A percentile compares a stretch with the other conserved stretches of the same genome.
phyloP scores from a whole-genome alignment of 2,329 filamentous ascomycete species.

The Pyricularia sp. region DNA sequence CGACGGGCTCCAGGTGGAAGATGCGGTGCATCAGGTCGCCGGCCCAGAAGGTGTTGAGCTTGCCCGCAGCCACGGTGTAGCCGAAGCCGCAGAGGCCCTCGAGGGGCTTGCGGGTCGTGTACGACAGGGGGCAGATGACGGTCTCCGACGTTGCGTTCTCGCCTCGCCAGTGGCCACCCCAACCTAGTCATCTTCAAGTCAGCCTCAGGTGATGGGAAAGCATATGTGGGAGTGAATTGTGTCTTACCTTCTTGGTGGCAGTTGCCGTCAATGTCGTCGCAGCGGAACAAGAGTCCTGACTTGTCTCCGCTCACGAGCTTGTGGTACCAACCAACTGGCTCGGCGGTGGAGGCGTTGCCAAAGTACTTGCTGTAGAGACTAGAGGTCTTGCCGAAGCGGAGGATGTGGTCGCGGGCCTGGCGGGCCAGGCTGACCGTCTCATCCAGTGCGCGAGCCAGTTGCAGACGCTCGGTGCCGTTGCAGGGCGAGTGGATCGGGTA shows the following conservation, averaged over 20 bases:
- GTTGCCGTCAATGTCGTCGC: constrained; percentile 59
- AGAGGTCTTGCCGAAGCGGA: constrained; percentile 46
- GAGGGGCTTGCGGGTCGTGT: constrained; percentile 45
- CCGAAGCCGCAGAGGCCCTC: constrained; percentile 51
- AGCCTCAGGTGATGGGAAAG: background rate
- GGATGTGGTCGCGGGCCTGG: constrained; percentile 54
- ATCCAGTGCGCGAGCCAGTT: constrained; percentile 45
- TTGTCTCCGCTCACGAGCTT: constrained; percentile 50
- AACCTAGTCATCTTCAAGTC: constrained; percentile 30
- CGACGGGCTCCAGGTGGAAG: constrained; percentile 52
- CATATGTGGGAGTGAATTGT: background rate
- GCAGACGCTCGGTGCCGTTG: constrained; percentile 49
- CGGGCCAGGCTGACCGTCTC: constrained; percentile 48
- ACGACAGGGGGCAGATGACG: constrained; percentile 59
- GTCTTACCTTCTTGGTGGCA: constrained; percentile 39
- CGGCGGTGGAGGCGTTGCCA: constrained; percentile 46
- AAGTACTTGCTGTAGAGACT: constrained; percentile 59
- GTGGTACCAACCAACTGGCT: constrained; percentile 53
- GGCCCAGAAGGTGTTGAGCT: constrained; percentile 55
- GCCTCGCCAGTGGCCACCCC: constrained; percentile 61
- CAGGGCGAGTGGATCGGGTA: constrained; percentile 55
- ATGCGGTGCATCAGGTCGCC: constrained; percentile 59
- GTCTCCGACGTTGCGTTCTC: constrained; percentile 56
- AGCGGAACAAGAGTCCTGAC: constrained; percentile 50
- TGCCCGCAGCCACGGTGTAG: constrained; percentile 47